These are phyloP conservation scores for Salvia splendens DNA, from an alignment of 257 asterid species.

Conservation along the genomic window DNA sequence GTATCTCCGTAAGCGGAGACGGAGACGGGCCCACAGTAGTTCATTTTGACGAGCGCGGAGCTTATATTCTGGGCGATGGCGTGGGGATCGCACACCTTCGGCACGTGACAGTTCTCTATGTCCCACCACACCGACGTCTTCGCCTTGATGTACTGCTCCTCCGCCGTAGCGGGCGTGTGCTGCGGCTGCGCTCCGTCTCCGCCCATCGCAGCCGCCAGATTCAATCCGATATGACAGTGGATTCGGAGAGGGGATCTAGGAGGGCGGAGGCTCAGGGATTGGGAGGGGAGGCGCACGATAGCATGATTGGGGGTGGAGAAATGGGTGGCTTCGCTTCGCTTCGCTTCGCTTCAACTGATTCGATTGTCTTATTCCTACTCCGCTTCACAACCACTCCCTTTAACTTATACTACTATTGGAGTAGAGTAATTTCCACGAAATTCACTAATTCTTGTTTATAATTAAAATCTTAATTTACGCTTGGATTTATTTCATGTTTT, in stretches of 20 bases:
- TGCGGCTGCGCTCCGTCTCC: conserved; percentile 59
- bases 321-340: neutral
- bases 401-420: no score
- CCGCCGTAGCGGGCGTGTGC: conserved; percentile 47
- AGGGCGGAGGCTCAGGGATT: conserved; percentile 15
- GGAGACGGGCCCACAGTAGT: conserved; percentile 83
- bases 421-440: no score
- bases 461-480: no score
- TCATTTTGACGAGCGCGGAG: conserved; percentile 73
- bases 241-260: neutral
- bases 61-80: conserved; percentile 85
- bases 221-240: neutral
- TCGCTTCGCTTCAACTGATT: no score
- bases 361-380: neutral
- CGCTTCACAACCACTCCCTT: no score
- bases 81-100: conserved; percentile 68
- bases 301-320: conserved; percentile 20
- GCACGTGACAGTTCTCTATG: conserved; percentile 91
- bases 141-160: conserved; percentile 72
- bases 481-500: no score
- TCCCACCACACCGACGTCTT: conserved; percentile 97
- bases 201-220: conserved; percentile 49
- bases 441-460: no score
- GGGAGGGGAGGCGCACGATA: conserved; percentile 36
- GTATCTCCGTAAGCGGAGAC: conserved; percentile 90